Evolutionary conservation across 2,329 filamentous ascomycete genomes (phyloP).

Genomic region (Coniochaeta sp.): DNA sequence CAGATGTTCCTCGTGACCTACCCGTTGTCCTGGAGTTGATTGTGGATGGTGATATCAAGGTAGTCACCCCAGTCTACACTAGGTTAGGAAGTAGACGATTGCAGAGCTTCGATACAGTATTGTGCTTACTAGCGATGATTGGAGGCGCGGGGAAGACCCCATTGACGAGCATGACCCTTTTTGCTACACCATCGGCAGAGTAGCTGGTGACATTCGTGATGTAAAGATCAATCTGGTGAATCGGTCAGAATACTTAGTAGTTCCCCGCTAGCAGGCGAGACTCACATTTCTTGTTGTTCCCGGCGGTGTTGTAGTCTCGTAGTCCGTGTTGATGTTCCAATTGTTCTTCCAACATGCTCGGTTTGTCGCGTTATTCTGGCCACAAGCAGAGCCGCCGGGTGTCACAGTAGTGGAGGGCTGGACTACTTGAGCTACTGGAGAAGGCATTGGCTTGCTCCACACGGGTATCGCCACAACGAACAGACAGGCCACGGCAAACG

Average conservation of each 20-base stretch:
- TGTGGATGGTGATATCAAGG: conserved; percentile 50
- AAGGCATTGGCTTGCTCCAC: neutral
- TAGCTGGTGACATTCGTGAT: conserved; percentile 13
- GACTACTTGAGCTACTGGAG: neutral
- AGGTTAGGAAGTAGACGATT: conserved; percentile 5
- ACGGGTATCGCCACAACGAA: neutral
- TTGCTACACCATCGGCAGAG: conserved; percentile 12
- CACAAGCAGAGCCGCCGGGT: neutral
- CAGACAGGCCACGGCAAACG: neutral
- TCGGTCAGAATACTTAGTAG: neutral
- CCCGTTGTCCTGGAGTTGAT: conserved; percentile 39
- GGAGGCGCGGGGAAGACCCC: conserved; percentile 29
- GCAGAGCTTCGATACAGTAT: neutral
- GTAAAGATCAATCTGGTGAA: conserved; percentile 11
- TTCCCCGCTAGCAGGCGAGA: neutral
- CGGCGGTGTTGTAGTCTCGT: conserved; percentile 10
- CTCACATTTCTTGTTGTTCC: conserved; percentile 13
- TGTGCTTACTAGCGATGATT: conserved; percentile 26
- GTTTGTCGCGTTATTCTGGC: conserved; percentile 13
- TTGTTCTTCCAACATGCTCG: conserved; percentile 13
- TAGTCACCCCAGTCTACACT: conserved; percentile 33
- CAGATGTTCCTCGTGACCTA: conserved; percentile 2
- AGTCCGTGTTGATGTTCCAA: conserved; percentile 16
- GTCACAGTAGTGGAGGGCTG: neutral
- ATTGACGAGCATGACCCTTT: conserved; percentile 15